phyloP scores from a whole-genome alignment of 106 monocot genomes.

The Phalaenopsis equestris region DNA sequence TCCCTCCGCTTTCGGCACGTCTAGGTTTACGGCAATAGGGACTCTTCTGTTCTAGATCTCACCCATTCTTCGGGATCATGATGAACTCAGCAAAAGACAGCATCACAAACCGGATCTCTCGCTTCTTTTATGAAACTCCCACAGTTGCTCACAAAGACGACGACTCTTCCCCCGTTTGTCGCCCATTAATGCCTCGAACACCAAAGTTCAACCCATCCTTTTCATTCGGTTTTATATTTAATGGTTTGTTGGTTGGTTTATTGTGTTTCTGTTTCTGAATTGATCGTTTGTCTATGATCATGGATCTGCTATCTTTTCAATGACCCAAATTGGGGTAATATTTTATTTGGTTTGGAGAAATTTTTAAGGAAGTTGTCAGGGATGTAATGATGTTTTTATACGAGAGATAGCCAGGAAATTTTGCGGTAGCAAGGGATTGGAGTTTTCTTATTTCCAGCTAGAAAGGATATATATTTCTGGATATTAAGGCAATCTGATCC shows the following conservation, averaged over 20 bases:
- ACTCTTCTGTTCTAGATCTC: not conserved
- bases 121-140: constrained; percentile 50
- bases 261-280: not conserved
- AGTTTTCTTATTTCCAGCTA: too few species aligned
- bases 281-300: not conserved
- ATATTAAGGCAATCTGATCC: too few species aligned
- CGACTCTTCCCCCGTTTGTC: constrained; percentile 3
- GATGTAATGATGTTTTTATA: not conserved
- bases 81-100: constrained; percentile 57
- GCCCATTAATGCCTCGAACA: constrained; percentile 4
- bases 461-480: too few species aligned
- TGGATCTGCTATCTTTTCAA: not conserved
- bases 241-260: not conserved
- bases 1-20: not conserved
- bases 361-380: not conserved
- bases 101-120: constrained; percentile 52
- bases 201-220: not conserved
- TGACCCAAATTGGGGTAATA: not conserved
- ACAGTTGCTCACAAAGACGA: not conserved
- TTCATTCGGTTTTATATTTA: not conserved
- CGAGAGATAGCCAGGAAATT: not conserved
- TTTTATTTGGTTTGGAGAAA: not conserved
- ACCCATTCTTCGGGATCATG: not conserved
- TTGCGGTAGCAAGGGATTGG: too few species aligned
- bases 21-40: not conserved